Conservation (phyloP, 2,329 filamentous ascomycete species). For the Apiospora arundinis region DNA sequence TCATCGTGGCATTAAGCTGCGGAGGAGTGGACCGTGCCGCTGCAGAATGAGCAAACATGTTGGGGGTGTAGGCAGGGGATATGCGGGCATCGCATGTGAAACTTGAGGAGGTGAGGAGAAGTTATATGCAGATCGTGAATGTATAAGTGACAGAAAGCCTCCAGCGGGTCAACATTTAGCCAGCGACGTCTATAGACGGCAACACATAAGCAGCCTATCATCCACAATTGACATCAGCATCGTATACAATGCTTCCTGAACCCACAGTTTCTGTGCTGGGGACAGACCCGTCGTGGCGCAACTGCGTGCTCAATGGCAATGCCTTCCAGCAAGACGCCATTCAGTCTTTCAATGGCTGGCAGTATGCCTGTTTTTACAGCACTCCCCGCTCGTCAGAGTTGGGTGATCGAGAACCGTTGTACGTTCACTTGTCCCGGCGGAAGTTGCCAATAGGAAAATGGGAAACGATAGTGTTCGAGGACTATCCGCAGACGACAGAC, state of each 20-base stretch:
- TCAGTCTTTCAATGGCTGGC: slow-evolving; percentile 53
- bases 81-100: neutral
- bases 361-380: slow-evolving; percentile 55
- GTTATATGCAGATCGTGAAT: neutral
- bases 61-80: neutral
- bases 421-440: slow-evolving; percentile 53
- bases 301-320: slow-evolving; percentile 50
- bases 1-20: neutral
- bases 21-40: neutral
- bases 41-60: neutral
- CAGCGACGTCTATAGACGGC: neutral
- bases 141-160: neutral
- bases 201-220: neutral
- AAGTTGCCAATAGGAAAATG: slow-evolving; percentile 48
- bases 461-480: slow-evolving; percentile 54
- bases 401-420: slow-evolving; percentile 40
- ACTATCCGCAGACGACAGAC: slow-evolving; percentile 56
- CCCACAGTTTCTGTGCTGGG: slow-evolving; percentile 43
- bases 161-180: neutral
- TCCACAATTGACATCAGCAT: neutral
- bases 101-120: neutral
- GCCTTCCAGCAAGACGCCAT: slow-evolving; percentile 57
- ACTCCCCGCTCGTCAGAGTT: slow-evolving; percentile 25
- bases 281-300: slow-evolving; percentile 44
- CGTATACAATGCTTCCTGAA: slow-evolving; percentile 34